These are phyloP conservation scores for Ceratobasidium sp. DNA, from an alignment of 1,284 basidiomycete genomes.

Conservation along the genomic window DNA sequence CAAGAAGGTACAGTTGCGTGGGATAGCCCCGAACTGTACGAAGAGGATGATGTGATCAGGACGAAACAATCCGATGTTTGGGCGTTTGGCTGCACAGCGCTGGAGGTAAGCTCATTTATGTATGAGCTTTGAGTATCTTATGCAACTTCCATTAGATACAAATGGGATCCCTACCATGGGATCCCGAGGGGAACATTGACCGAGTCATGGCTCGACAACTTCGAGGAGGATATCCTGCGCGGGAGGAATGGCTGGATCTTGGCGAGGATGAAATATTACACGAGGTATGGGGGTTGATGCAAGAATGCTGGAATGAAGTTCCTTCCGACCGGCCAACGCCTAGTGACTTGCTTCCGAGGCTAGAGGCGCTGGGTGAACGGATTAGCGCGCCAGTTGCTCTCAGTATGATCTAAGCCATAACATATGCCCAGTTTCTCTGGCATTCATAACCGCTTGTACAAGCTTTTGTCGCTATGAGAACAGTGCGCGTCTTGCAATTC, in stretches of 20 bases:
- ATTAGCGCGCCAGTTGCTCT: background rate
- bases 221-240: conserved; percentile 22
- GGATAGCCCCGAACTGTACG: conserved; percentile 33
- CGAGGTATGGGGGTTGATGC: conserved; percentile 11
- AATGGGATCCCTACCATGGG: conserved; percentile 14
- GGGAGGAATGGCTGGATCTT: conserved; percentile 3
- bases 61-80: conserved; percentile 22
- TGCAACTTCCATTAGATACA: too few relatives aligned
- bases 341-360: background rate
- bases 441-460: too few relatives aligned
- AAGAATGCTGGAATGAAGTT: conserved; percentile 6
- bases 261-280: background rate
- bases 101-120: conserved; percentile 22
- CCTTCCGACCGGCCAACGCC: conserved; percentile 1
- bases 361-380: background rate
- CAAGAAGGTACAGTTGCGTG: conserved; percentile 14
- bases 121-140: too few relatives aligned
- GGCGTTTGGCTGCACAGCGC: conserved; percentile 26
- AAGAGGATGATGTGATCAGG: conserved; percentile 4
- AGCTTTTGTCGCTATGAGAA: too few relatives aligned
- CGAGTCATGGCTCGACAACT: conserved; percentile 20
- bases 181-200: conserved; percentile 8
- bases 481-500: too few relatives aligned
- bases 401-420: background rate
- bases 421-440: background rate